Base-by-base conservation (phyloP, 2,329 filamentous ascomycete species). In the Penicillium sp. region DNA sequence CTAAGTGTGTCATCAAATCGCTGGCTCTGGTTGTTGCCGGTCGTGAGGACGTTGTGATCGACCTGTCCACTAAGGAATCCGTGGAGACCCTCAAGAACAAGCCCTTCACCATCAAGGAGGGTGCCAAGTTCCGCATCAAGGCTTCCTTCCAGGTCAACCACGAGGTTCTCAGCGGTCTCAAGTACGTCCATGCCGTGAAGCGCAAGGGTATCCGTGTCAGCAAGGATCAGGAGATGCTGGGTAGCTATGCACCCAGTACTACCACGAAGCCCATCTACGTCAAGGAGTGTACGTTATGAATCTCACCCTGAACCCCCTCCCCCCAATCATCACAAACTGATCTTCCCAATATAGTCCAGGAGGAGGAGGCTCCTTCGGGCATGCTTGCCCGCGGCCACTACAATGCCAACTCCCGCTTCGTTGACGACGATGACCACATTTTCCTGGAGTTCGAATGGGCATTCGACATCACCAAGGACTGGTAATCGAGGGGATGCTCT, bases 221-320 rank as follows among this genome's bases (percentile, higher is more conserved):
- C 80, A 99, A 97, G 85, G 89, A 94, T 70, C 90, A 95, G 67
- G 93, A 97, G 81, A 99, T 99, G 94, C 89, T 99, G 83, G 92
- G 93, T 65, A 96, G 91, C 67, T 99, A 93, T 71, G 89, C 91
- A 51, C 94, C 94, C 62, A 97, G 88, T 80, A 97, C 93, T 16
- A 89, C 91, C 60, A 89, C 91, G 77, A 91, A 90, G 76, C 86
- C 89, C 9, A 75, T 88, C 59, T 95, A 97, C 76, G 86, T 87
- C 75, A 97, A 97, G 84, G 89, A 89, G 72, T 97, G 92, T 96
- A 85, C 79, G 90, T 64, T 26, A n/a, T n/a, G n/a, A n/a, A n/a
- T n/a, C n/a, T n/a, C n/a, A n/a, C n/a, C n/a, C n/a, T n/a, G n/a
- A n/a, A n/a, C n/a, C n/a, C n/a, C n/a, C n/a, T n/a, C n/a, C n/a